Evolutionary conservation across 768 basidiomycete species (phyloP), one percentile per base, ranked within the genome.

Genomic region (Lactifluus hygrophoroides): DNA sequence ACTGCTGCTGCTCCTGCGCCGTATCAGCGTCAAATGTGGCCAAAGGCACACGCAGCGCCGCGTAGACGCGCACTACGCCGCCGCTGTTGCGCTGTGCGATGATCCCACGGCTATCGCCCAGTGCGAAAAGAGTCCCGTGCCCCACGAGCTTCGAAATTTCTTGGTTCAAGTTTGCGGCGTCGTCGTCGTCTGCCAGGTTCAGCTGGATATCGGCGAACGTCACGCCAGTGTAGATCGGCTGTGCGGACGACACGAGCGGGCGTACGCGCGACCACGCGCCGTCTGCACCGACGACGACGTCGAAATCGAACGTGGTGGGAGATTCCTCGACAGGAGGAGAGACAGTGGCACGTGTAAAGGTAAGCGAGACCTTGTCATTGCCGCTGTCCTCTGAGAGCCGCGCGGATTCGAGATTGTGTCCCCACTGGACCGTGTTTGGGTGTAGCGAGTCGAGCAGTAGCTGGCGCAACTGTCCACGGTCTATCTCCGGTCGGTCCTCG

Each of bases 231-330:
- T 74, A 76, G 34, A 62, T 48, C 5, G 76, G 73, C 34, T 54
- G 54, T 11, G 66, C 64, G 21, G 67, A 47, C 25, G 70, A 68
- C 27, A 76, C 54, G 46, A 74, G 62, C 4, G 67, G 62, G 14
- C 76, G 73, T 8, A 73, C 66, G 55, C 67, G 68, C 16, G 73
- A 75, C 70, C 74, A 74, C 3, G 75, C 68, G 7, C 77, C 76
- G 47, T 75, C 74, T n/a, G 74, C 73, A 10, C 74, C 74, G 43
- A 75, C 60, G 42, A 73, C 54, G 50, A 72, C 3, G 51, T 66
- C 69, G 32, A 56, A 57, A 6, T 42, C 49, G 1, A 19, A 11
- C 1, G n/a, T 53, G 30, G 16, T 16, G 23, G 60, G 19, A 17
- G 57, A 32, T 2, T 14, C 21, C 30, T 32, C 14, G 38, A 51